A percentile compares a stretch with the other conserved stretches of the same genome.
phyloP scores from a whole-genome alignment of 1,284 basidiomycete species.

The Moesziomyces antarcticus region DNA sequence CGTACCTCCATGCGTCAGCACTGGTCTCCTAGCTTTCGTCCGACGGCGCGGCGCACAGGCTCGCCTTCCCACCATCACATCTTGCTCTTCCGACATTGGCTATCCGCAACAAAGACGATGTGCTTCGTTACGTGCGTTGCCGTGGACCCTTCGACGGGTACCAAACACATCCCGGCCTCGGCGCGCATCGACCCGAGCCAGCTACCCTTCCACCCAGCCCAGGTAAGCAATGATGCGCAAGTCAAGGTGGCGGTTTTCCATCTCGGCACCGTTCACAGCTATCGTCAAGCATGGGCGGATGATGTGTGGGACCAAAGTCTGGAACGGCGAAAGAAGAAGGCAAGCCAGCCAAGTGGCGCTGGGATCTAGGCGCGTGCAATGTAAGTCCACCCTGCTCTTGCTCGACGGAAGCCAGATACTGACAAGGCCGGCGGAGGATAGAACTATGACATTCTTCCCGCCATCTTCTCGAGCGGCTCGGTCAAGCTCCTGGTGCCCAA shows the following conservation, averaged over 20 bases:
- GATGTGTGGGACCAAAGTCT: slow-evolving; percentile 18
- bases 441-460: slow-evolving; percentile 5
- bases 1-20: too few relatives aligned
- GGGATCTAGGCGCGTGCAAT: slow-evolving; percentile 23
- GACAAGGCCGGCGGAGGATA: background rate
- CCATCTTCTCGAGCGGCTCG: slow-evolving; percentile 7
- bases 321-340: slow-evolving; percentile 3
- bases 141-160: slow-evolving; percentile 9
- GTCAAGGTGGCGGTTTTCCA: slow-evolving; percentile 21
- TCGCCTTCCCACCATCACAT: background rate
- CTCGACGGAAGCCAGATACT: background rate
- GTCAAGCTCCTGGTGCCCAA: slow-evolving; percentile 6
- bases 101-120: background rate
- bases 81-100: too few relatives aligned
- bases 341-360: slow-evolving; percentile 10
- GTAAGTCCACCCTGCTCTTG: slow-evolving; percentile 1
- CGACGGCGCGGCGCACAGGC: background rate
- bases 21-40: too few relatives aligned
- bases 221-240: background rate
- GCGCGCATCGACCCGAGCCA: slow-evolving; percentile 17
- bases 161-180: slow-evolving; percentile 17
- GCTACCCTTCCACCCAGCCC: slow-evolving; percentile 12
- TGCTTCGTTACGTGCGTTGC: slow-evolving; percentile 11
- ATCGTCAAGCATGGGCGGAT: slow-evolving; percentile 29
- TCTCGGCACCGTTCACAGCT: slow-evolving; percentile 12